These are phyloP conservation scores for Clonostachys rosea DNA, from an alignment of 2,329 filamentous ascomycete species.

Conservation along the genomic window DNA sequence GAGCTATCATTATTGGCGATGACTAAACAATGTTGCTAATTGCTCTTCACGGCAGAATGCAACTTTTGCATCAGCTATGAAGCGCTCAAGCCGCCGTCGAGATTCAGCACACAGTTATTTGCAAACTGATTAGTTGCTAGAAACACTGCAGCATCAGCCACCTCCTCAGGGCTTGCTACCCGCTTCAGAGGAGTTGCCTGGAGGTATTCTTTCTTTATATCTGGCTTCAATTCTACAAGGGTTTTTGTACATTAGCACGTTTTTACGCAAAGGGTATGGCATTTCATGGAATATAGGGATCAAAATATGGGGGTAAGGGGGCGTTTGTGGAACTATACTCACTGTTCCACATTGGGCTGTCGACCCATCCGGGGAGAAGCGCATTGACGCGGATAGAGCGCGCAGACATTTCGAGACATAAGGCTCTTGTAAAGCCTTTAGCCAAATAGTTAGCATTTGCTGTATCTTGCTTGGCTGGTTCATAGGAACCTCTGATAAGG, in stretches of 20 bases:
- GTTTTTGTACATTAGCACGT: constrained; percentile 33
- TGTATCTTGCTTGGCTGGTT: neutral
- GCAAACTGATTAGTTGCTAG: constrained; percentile 75
- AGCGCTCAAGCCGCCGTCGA: constrained; percentile 80
- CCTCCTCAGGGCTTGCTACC: constrained; percentile 64
- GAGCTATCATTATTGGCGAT: constrained; percentile 65
- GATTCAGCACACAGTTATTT: constrained; percentile 80
- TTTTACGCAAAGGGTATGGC: constrained; percentile 1
- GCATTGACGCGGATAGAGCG: constrained; percentile 71
- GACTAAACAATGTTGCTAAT: constrained; percentile 30
- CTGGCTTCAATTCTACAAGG: constrained; percentile 26
- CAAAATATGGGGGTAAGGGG: neutral
- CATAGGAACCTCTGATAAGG: neutral
- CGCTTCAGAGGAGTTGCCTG: constrained; percentile 58
- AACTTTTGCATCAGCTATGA: constrained; percentile 26
- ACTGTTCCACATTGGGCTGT: constrained; percentile 77
- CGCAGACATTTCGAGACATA: constrained; percentile 57
- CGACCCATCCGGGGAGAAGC: constrained; percentile 77
- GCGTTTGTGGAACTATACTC: neutral
- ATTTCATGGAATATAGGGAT: neutral
- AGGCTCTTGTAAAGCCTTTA: constrained; percentile 62
- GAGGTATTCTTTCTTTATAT: constrained; percentile 29
- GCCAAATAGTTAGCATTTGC: constrained; percentile 1
- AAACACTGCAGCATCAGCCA: constrained; percentile 79
- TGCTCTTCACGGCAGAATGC: constrained; percentile 1